phyloP scores from a whole-genome alignment of 2,329 filamentous ascomycete species.

The Cladosporium sp. region DNA sequence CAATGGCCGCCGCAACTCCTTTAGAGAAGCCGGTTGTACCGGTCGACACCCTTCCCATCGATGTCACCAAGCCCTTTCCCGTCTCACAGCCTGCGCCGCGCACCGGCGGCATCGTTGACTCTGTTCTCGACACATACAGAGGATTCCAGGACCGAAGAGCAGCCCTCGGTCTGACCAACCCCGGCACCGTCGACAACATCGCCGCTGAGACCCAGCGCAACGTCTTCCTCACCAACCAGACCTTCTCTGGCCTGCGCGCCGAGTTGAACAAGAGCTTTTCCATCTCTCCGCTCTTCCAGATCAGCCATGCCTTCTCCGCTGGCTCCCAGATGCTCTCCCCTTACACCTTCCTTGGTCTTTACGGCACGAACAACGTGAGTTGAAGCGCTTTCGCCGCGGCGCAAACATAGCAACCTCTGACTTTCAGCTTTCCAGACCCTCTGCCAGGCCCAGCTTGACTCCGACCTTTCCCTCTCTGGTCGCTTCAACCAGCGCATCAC shows the following conservation, averaged over 20 bases:
- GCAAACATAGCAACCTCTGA: slow-evolving; percentile 15
- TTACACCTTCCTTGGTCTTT: slow-evolving; percentile 91
- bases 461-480: slow-evolving; percentile 78
- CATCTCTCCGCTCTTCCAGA: slow-evolving; percentile 89
- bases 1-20: slow-evolving; percentile 15
- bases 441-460: slow-evolving; percentile 91
- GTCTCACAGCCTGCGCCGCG: slow-evolving; percentile 20
- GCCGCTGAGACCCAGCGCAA: slow-evolving; percentile 91
- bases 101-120: slow-evolving; percentile 28
- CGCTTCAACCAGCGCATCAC: slow-evolving; percentile 93
- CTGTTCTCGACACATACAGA: slow-evolving; percentile 61
- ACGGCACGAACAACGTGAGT: slow-evolving; percentile 80
- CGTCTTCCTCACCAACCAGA: slow-evolving; percentile 92
- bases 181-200: slow-evolving; percentile 85
- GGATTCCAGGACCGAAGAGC: slow-evolving; percentile 81
- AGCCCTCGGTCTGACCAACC: slow-evolving; percentile 83
- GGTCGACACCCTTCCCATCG: slow-evolving; percentile 18
- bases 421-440: slow-evolving; percentile 62
- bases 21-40: slow-evolving; percentile 26
- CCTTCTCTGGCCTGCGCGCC: slow-evolving; percentile 92
- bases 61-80: slow-evolving; percentile 18
- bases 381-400: slow-evolving; percentile 20
- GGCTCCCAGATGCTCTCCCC: slow-evolving; percentile 84
- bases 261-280: slow-evolving; percentile 97
- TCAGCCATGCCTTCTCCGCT: slow-evolving; percentile 94